Percentiles rank a stretch among this genome's conserved stretches.
These are phyloP conservation scores for Fusarium pseudograminearum DNA, from an alignment of 2,329 filamentous ascomycete genomes.

Conservation along the genomic window DNA sequence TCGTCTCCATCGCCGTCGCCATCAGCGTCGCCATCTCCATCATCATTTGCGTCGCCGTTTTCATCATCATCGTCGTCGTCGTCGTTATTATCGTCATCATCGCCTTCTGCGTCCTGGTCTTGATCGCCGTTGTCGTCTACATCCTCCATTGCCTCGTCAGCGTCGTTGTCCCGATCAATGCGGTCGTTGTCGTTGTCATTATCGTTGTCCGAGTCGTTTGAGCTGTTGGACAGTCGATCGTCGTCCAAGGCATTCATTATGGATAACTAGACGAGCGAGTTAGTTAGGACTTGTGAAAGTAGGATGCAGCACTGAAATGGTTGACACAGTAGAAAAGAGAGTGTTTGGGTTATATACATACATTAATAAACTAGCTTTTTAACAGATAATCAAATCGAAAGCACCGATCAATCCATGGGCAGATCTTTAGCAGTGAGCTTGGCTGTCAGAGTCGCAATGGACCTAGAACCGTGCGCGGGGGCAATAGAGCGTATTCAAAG, in stretches of 20 bases:
- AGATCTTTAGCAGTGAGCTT: neutral
- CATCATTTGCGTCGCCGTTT: constrained; percentile 52
- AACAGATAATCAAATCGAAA: neutral
- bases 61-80: constrained; percentile 30
- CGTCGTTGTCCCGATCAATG: constrained; percentile 56
- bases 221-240: constrained; percentile 44
- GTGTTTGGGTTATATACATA: neutral
- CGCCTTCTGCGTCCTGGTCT: constrained; percentile 47
- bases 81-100: constrained; percentile 50
- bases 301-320: neutral
- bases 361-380: neutral
- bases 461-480: neutral
- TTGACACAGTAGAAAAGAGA: neutral
- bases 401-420: constrained; percentile 15
- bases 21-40: constrained; percentile 53
- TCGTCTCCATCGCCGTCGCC: constrained; percentile 53
- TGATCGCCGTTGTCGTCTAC: constrained; percentile 56
- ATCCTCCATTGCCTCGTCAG: constrained; percentile 70
- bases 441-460: constrained; percentile 19
- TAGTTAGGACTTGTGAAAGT: neutral
- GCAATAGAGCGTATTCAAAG: neutral
- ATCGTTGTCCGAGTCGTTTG: constrained; percentile 49
- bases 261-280: constrained; percentile 1
- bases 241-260: constrained; percentile 41
- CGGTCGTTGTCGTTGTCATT: constrained; percentile 55